Conservation (phyloP, 345 rosid species). For the Bruguiera parviflora region DNA sequence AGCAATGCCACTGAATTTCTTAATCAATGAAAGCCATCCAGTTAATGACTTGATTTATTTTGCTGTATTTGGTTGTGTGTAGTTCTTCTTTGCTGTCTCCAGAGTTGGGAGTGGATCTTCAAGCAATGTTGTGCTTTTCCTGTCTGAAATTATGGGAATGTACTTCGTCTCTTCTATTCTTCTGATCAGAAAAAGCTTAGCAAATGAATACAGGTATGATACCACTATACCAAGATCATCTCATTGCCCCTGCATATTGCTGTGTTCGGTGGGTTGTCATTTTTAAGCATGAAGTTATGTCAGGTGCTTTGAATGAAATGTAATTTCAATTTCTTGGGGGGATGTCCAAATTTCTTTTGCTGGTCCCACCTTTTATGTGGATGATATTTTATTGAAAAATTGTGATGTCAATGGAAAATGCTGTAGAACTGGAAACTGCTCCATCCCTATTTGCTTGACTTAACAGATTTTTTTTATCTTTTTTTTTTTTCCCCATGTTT, state of each 20-base stretch:
- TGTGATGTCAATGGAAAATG: too few relatives aligned
- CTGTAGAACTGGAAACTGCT: background rate
- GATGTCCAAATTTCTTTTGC: background rate
- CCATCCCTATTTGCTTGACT: too few relatives aligned
- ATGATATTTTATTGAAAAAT: too few relatives aligned
- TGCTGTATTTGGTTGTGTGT: conserved; percentile 30
- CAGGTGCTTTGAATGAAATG: background rate
- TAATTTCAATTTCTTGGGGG: background rate
- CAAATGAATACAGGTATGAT: conserved; percentile 80
- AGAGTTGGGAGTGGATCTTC: conserved; percentile 99
- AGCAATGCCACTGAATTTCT: background rate
- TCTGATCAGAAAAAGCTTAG: conserved; percentile 92
- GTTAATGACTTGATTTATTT: conserved; percentile 8
- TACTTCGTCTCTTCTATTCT: conserved; percentile 92
- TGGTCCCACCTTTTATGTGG: too few relatives aligned
- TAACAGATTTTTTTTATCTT: too few relatives aligned
- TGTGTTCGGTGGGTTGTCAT: background rate
- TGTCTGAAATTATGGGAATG: conserved; percentile 99
- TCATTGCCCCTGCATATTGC: background rate
- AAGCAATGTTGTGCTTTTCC: conserved; percentile 91
- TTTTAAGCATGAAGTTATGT: background rate
- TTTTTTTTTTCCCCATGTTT: too few relatives aligned
- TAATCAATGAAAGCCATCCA: background rate
- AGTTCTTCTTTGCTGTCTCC: conserved; percentile 99
- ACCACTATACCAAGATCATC: background rate